Evolutionary conservation across 148 eudicot genomes (phyloP).

Genomic region (Fagopyrum homotropicum): DNA sequence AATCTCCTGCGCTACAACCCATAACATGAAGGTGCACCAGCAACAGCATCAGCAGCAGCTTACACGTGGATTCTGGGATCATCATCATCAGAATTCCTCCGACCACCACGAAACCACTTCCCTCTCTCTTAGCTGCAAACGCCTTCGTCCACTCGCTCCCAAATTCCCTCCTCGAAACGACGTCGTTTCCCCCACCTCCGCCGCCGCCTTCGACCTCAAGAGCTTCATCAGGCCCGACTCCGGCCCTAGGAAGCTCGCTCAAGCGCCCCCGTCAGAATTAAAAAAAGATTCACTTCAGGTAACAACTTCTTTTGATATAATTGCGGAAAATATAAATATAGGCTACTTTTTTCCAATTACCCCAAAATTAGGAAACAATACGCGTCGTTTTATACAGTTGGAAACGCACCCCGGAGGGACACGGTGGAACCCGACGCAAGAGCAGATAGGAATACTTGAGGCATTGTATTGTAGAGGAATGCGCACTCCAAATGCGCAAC

Average conservation of each 20-base stretch:
- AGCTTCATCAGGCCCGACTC: slow-evolving; percentile 73
- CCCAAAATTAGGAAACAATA: background rate
- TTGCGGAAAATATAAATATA: too few species aligned
- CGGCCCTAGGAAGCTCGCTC: slow-evolving; percentile 27
- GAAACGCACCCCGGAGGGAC: slow-evolving; percentile 84
- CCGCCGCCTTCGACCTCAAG: slow-evolving; percentile 56
- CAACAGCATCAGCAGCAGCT: slow-evolving; percentile 35
- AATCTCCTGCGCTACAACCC: background rate
- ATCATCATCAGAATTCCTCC: slow-evolving; percentile 12
- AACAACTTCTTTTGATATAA: background rate
- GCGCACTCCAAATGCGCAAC: slow-evolving; percentile 92
- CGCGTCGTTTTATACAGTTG: slow-evolving; percentile 30
- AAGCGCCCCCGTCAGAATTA: slow-evolving; percentile 13
- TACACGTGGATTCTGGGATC: slow-evolving; percentile 73
- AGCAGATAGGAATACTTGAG: slow-evolving; percentile 78
- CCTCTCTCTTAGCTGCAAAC: slow-evolving; percentile 74
- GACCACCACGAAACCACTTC: slow-evolving; percentile 19
- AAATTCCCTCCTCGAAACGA: slow-evolving; percentile 21
- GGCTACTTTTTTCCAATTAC: too few species aligned
- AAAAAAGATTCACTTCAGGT: slow-evolving; percentile 26
- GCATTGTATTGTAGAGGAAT: slow-evolving; percentile 76
- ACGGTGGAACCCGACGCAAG: slow-evolving; percentile 90
- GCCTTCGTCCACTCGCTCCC: slow-evolving; percentile 76
- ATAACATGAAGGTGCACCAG: slow-evolving; percentile 77
- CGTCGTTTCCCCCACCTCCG: slow-evolving; percentile 3